phyloP scores from a whole-genome alignment of 306 rosid genomes.

The Quercus aquifolioides region DNA sequence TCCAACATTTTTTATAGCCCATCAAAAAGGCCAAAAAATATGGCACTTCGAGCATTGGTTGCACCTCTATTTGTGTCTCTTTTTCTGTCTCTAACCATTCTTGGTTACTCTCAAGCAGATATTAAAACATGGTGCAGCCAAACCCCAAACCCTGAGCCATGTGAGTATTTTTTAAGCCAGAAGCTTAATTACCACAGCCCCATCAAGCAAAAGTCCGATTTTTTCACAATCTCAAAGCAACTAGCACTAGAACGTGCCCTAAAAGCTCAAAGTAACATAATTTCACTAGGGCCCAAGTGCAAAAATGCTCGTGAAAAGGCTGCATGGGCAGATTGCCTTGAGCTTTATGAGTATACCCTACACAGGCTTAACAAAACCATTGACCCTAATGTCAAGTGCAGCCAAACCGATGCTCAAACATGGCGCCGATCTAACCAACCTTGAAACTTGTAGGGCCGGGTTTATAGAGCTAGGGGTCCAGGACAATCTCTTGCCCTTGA shows the following conservation, averaged over 20 bases:
- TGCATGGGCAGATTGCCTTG: slow-evolving; percentile 72
- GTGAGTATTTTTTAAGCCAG: slow-evolving; percentile 51
- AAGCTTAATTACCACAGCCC: slow-evolving; percentile 18
- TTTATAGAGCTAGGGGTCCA: slow-evolving; percentile 53
- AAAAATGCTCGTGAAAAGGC: slow-evolving; percentile 35
- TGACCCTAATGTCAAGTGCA: slow-evolving; percentile 19
- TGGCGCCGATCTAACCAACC: slow-evolving; percentile 71
- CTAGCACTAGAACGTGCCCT: slow-evolving; percentile 48
- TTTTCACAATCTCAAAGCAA: slow-evolving; percentile 43
- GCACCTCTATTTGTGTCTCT: slow-evolving; percentile 16
- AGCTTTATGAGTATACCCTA: slow-evolving; percentile 53
- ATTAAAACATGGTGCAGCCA: slow-evolving; percentile 69
- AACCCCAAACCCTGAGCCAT: slow-evolving; percentile 74
- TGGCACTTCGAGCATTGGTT: background rate
- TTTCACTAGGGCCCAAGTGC: slow-evolving; percentile 47
- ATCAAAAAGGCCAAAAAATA: background rate
- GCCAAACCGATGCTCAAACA: slow-evolving; percentile 48
- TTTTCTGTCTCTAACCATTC: slow-evolving; percentile 16
- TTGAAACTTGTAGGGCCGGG: slow-evolving; percentile 64
- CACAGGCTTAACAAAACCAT: slow-evolving; percentile 45
- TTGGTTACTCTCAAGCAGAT: slow-evolving; percentile 28
- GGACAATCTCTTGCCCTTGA: slow-evolving; percentile 31
- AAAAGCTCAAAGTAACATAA: slow-evolving; percentile 27
- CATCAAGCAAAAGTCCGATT: slow-evolving; percentile 56
- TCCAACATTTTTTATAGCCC: background rate